Base-by-base conservation (phyloP, 164 flowering plant genomes). In the Stephania yunnanensis region DNA sequence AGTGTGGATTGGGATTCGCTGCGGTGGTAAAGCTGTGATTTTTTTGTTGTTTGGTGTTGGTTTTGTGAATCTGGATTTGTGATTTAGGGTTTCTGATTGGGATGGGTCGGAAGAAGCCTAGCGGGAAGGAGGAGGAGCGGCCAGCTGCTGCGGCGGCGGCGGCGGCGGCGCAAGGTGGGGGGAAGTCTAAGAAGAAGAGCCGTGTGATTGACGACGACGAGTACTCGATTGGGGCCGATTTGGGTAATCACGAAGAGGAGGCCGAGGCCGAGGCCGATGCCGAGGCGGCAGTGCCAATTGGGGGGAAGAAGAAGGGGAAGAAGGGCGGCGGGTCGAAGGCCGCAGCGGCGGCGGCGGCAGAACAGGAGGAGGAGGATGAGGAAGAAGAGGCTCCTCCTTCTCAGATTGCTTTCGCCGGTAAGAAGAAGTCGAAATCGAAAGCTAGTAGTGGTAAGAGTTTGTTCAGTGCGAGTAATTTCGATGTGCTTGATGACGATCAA, bases 71-170 rank as follows among this genome's bases (percentile, higher is more conserved):
- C 66, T n/a, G n/a, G 29, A 19, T 61, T 61, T 20, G 29, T 12
- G 48, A 19, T 63, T 63, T 45, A 44, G 44, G 1, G 15, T 15
- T 70, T 58, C 19, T n/a, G 9, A 61, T 10, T 61, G 66, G 25
- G 6, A 92, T 92, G 97, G 97, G 94, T 50, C 74, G 85, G 67
- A 91, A 91, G 83, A 91, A 90, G 85, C 79, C 95, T 0, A 71
- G 70, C 4, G 80, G 80, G 1, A 82, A 85, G 10, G 96, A 86
- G 17, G 91, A 88, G 0, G 90, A 88, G 20, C 74, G 58, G 48
- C 76, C 71, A 6, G 50, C 86, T 42, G 75, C 74, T 1, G 74
- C 69, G 9, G 10, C 78, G 10, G 58, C 61, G 11, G 75, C 71
- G 1, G 76, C 71, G 5, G 84, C 73, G 17, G 87, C 82, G 19